A percentile compares a stretch with the other conserved stretches of the same genome.
These are phyloP conservation scores for Abrus precatorius DNA, from an alignment of 306 rosid species.

Conservation along the genomic window DNA sequence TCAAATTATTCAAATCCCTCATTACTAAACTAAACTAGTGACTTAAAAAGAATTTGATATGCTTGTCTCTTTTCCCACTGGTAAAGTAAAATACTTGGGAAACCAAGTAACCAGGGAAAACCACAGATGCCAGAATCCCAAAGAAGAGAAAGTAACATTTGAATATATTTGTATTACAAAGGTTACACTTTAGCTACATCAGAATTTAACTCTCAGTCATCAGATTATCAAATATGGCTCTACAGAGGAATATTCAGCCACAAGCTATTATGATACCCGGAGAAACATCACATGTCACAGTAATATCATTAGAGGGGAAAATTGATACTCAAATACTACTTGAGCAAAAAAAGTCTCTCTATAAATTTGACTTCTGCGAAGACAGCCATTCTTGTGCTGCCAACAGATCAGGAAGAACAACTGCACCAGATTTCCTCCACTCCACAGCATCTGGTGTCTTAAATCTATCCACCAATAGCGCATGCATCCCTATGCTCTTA, in stretches of 20 bases:
- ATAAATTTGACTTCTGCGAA: slow-evolving; percentile 59
- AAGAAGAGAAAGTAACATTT: slow-evolving; percentile 23
- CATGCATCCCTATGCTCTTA: slow-evolving; percentile 91
- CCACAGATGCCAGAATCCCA: background rate
- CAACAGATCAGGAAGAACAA: slow-evolving; percentile 75
- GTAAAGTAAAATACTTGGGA: background rate
- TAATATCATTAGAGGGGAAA: slow-evolving; percentile 11
- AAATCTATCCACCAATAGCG: slow-evolving; percentile 82
- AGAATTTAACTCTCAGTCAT: slow-evolving; percentile 18
- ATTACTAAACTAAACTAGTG: too few species aligned
- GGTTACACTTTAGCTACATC: slow-evolving; percentile 32
- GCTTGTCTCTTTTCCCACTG: background rate
- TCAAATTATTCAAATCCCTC: too few species aligned
- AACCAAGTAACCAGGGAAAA: slow-evolving; percentile 7
- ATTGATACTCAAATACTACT: slow-evolving; percentile 14
- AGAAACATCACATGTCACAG: background rate
- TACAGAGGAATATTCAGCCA: slow-evolving; percentile 32
- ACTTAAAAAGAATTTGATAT: background rate
- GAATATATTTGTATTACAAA: slow-evolving; percentile 4
- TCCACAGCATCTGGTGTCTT: slow-evolving; percentile 86
- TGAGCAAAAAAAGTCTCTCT: slow-evolving; percentile 43
- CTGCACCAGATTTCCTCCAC: slow-evolving; percentile 85
- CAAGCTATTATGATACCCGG: background rate
- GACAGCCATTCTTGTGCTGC: slow-evolving; percentile 71
- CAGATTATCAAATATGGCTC: slow-evolving; percentile 34